phyloP scores from a whole-genome alignment of 768 basidiomycete species.

The Lyophyllum atratum region DNA sequence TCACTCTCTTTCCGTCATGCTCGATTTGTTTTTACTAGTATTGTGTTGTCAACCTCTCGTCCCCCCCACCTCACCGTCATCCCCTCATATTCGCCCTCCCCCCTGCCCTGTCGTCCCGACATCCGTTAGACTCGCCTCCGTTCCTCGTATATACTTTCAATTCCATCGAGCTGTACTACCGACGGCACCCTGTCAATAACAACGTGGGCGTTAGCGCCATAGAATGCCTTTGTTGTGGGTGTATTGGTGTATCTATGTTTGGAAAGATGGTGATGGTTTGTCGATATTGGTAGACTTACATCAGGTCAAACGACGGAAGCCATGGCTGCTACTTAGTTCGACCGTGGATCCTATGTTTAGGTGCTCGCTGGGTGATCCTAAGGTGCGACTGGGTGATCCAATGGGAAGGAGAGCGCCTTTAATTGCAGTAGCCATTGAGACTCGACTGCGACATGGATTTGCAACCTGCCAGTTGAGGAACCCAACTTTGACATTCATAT shows the following conservation, averaged over 20 bases:
- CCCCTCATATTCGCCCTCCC: not conserved
- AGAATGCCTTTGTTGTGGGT: not conserved
- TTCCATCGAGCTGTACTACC: conserved; percentile 5
- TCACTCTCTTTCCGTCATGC: conserved; percentile 5
- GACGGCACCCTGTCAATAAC: not conserved
- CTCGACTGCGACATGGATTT: too few relatives aligned
- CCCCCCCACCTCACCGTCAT: not conserved
- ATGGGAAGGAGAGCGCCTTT: not conserved
- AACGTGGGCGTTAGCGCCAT: not conserved
- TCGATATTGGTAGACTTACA: too few relatives aligned
- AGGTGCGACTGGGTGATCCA: not conserved
- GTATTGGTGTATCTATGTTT: not conserved
- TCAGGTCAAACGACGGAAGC: not conserved
- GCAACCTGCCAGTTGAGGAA: too few relatives aligned
- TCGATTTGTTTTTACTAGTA: conserved; percentile 20
- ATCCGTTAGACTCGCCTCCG: not conserved
- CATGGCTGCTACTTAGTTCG: not conserved
- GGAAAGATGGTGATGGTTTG: too few relatives aligned
- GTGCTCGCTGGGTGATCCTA: not conserved
- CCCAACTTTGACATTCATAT: too few relatives aligned
- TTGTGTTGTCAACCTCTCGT: not conserved
- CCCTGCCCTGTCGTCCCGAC: not conserved
- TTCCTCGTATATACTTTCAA: conserved; percentile 6
- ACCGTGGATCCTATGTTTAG: not conserved
- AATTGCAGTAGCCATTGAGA: too few relatives aligned